A percentile compares a stretch with the other conserved stretches of the same genome.
These are phyloP conservation scores for Umbilicaria muhlenbergii DNA, from an alignment of 495 filamentous ascomycete species.

Conservation along the genomic window DNA sequence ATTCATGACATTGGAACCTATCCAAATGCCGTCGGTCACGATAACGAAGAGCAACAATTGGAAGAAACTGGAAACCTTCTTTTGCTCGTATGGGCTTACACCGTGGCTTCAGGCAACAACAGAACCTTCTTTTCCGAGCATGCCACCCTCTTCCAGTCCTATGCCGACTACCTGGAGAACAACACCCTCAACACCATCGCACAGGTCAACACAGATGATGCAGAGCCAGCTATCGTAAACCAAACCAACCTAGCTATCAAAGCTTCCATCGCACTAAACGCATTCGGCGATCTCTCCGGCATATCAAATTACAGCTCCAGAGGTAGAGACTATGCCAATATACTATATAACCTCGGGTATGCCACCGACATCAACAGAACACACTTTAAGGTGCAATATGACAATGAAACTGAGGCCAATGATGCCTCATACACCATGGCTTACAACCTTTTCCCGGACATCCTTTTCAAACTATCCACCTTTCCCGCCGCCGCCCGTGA, in stretches of 20 bases:
- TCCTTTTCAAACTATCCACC: slow-evolving; percentile 25
- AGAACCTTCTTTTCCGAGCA: slow-evolving; percentile 21
- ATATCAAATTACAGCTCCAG: slow-evolving; percentile 22
- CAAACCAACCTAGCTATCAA: slow-evolving; percentile 44
- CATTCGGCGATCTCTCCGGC: slow-evolving; percentile 28
- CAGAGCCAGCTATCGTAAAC: slow-evolving; percentile 31
- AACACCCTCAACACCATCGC: slow-evolving; percentile 30
- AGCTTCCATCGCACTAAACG: slow-evolving; percentile 36
- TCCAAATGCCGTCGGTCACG: slow-evolving; percentile 33
- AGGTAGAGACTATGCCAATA: slow-evolving; percentile 23
- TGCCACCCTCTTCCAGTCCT: slow-evolving; percentile 21
- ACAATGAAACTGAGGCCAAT: slow-evolving; percentile 6
- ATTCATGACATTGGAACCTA: slow-evolving; percentile 36
- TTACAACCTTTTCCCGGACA: slow-evolving; percentile 31
- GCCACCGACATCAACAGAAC: slow-evolving; percentile 22
- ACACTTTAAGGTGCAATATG: slow-evolving; percentile 29
- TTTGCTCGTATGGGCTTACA: slow-evolving; percentile 27
- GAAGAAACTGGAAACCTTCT: slow-evolving; percentile 33
- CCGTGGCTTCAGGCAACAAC: slow-evolving; percentile 25
- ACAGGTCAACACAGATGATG: slow-evolving; percentile 42
- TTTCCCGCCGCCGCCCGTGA: slow-evolving; percentile 23
- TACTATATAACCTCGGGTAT: slow-evolving; percentile 24
- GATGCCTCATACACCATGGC: slow-evolving; percentile 22
- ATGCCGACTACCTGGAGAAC: slow-evolving; percentile 35
- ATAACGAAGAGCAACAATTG: slow-evolving; percentile 30